These are phyloP conservation scores for Isoetes taiwanensis DNA, from an alignment of 75 land plant genomes.

Conservation along the genomic window DNA sequence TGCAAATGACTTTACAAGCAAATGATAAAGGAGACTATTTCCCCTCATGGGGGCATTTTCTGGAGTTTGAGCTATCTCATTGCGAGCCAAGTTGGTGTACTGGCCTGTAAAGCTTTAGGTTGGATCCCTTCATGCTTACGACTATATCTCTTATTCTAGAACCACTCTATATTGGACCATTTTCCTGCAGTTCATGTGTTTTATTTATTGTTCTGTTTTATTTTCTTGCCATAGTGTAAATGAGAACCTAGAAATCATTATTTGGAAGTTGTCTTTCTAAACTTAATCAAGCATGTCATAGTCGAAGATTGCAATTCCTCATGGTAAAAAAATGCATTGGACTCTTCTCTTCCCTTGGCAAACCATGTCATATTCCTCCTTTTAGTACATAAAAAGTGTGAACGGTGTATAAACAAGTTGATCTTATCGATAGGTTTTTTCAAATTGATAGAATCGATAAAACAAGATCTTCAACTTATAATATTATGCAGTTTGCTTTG, in stretches of 20 bases:
- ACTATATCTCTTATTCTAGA: constrained; percentile 13
- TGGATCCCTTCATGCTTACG: neutral
- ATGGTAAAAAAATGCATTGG: no score
- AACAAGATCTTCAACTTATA: constrained; percentile 8
- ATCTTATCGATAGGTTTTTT: constrained; percentile 17
- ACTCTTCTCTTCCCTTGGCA: no score
- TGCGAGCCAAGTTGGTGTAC: constrained; percentile 40
- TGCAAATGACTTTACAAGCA: constrained; percentile 45
- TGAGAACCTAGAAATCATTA: no score
- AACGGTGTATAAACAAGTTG: neutral
- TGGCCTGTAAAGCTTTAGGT: neutral
- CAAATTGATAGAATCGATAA: constrained; percentile 14
- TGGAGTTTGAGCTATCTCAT: constrained; percentile 80
- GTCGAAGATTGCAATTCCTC: no score
- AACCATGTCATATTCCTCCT: neutral
- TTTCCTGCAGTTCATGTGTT: constrained; percentile 31
- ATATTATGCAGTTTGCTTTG: neutral
- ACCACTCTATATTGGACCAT: constrained; percentile 33
- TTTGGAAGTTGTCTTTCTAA: no score
- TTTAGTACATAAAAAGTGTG: neutral
- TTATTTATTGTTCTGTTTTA: no score
- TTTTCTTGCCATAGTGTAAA: no score
- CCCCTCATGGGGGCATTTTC: constrained; percentile 61
- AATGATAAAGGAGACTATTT: constrained; percentile 82
- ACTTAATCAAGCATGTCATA: no score